Evolutionary conservation across 768 basidiomycete species (phyloP).

Genomic region (Dioszegia hungarica): DNA sequence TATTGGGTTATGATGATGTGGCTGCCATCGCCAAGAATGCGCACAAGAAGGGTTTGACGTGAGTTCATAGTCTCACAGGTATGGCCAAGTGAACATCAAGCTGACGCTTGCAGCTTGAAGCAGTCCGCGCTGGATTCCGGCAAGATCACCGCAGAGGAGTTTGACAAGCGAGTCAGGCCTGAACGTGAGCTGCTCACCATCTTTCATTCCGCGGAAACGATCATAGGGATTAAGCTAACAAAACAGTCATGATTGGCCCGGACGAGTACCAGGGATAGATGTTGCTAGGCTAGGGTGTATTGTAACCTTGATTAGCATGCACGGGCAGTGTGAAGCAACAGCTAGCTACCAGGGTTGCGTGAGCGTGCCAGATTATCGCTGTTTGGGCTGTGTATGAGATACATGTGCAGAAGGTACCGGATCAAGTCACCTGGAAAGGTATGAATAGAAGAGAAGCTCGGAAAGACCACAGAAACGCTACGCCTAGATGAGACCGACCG

Average conservation of each 20-base stretch:
- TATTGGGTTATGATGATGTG: slow-evolving; percentile 96
- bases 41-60: slow-evolving; percentile 94
- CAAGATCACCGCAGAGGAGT: slow-evolving; percentile 80
- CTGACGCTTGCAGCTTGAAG: slow-evolving; percentile 57
- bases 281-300: background rate
- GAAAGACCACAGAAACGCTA: background rate
- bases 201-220: background rate
- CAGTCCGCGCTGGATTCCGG: slow-evolving; percentile 86
- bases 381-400: slow-evolving; percentile 1
- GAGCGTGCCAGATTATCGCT: too few species aligned
- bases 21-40: slow-evolving; percentile 99
- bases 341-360: too few species aligned
- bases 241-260: slow-evolving; percentile 46
- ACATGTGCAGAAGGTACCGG: background rate
- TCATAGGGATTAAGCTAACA: background rate
- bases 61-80: slow-evolving; percentile 14
- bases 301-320: too few species aligned
- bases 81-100: background rate
- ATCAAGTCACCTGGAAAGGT: background rate
- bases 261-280: slow-evolving; percentile 29
- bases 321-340: too few species aligned
- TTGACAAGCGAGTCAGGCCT: slow-evolving; percentile 72
- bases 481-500: background rate
- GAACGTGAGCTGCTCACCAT: slow-evolving; percentile 44
- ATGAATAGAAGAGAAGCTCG: background rate